Base-by-base conservation (phyloP, 306 rosid species). In the Pterocarpus santalinus region DNA sequence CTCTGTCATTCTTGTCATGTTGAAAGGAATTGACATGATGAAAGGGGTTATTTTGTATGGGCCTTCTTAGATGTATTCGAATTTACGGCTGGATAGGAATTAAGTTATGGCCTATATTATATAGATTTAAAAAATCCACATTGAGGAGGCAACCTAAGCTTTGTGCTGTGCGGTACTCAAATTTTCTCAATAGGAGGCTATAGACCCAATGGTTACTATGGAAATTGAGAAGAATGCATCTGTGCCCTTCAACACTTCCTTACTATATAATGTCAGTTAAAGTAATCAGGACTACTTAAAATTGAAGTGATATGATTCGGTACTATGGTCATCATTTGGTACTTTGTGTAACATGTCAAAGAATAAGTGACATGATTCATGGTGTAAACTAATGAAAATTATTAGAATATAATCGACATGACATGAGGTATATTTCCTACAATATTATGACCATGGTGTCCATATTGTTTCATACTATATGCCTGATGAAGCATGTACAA, bases 21-120 rank as follows among this genome's bases (percentile, higher is more conserved):
- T 73, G 15, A 47, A 28, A 91, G 90, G 85, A 83, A 85, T 60
- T 91, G 93, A 70, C 79, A 87, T 11, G 77, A 91, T 5, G n/a
- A 80, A 28, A 86, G 73, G 75, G 91, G 90, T 32, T 89, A 89
- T 55, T 87, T 91, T 36, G 36, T 44, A 3, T 89, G 93, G 95
- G 83, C 93, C 4, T 73, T 89, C 36, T 5, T 86, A 64, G 93
- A 89, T 49, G 22, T 72, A 3, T 65, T 81, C 2, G 92, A 91
- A 80, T 4, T 88, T 35, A 10, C 86, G 36, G 73, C 3, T 35
- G 87, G 93, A 62, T 81, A 71, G 44, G 38, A 55, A 52, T 43
- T 71, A 1, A 47, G 88, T 33, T 91, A 8, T 30, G 91, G 91
- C 64, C 64, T 89, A 61, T 82, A 80, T 65, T 73, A 80, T 22